Evolutionary conservation across 192 early-diverging fungal species (phyloP).

Genomic region (Radiomyces spectabilis): DNA sequence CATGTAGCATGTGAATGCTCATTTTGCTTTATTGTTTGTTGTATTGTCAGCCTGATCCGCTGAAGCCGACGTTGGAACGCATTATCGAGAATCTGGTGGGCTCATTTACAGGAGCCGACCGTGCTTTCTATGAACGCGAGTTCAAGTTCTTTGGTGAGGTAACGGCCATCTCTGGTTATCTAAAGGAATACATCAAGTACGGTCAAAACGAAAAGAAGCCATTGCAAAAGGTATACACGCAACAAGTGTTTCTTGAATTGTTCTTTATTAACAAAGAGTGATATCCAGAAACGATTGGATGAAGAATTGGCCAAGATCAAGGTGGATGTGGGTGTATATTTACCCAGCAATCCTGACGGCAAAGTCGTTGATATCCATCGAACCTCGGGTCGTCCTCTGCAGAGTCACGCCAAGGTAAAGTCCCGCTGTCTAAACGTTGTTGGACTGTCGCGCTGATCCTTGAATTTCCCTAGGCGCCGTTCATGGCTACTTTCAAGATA

Average conservation of each 20-base stretch:
- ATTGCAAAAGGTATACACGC: conserved; percentile 46
- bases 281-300: conserved; percentile 79
- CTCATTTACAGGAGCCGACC: conserved; percentile 79
- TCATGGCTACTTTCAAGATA: conserved; percentile 96
- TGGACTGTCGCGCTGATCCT: too few species aligned
- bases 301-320: conserved; percentile 93
- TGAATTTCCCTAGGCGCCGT: conserved; percentile 61
- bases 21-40: neutral
- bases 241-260: neutral
- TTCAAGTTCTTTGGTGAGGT: conserved; percentile 94
- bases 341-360: conserved; percentile 96
- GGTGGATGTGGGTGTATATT: conserved; percentile 95
- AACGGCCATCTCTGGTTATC: conserved; percentile 94
- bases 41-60: conserved; percentile 72
- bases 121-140: conserved; percentile 91
- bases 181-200: conserved; percentile 89
- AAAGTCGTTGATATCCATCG: conserved; percentile 91
- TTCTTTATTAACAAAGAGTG: neutral
- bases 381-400: conserved; percentile 86
- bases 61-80: conserved; percentile 85
- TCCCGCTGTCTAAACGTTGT: too few species aligned
- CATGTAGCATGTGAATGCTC: neutral
- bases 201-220: conserved; percentile 82
- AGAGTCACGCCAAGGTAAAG: conserved; percentile 88
- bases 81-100: conserved; percentile 78